Evolutionary conservation across 2,329 filamentous ascomycete genomes (phyloP), one percentile per base, ranked within the genome.

Genomic region (Penicillium hesseltinei): DNA sequence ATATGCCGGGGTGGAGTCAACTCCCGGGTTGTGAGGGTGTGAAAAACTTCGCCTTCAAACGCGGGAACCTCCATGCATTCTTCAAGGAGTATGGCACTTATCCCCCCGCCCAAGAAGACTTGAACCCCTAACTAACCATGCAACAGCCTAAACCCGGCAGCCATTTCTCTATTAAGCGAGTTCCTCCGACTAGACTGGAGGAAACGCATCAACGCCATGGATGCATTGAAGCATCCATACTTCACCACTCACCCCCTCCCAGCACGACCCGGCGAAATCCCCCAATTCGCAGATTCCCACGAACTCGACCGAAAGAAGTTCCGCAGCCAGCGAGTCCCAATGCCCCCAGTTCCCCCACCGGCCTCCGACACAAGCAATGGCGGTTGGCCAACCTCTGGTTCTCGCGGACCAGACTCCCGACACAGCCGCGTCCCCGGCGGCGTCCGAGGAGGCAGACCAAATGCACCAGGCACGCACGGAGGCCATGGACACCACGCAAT

Each of bases 281-380:
- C 94, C 2, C 84, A 80, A 17, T 97, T 96, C 69, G 91, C 96
- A 71, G 93, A 97, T 68, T 96, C 92, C 44, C 94, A 99, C 75
- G 94, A 99, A 74, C 81, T 97, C n/a, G 94, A 99, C 72, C 85
- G 93, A 50, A 86, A 92, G 72, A 95, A 93, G 75, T 93, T 92
- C 66, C 88, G 95, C 64, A 89, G 92, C 57, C 88, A 94, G 68
- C 91, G 91, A 69, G 89, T 89, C 23, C 89, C 88, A 23, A 82
- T 93, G 11, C 93, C 93, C 4, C 93, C 94, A 13, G 94, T 93
- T 0, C 94, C 94, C 0, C 92, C 93, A 65, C 93, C 92, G 13
- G 93, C 91, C 4, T 92, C 91, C 3, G 93, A 93, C 15, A 86
- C 91, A 68, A 80, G 82, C 10, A 83, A 84, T 58, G 80, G 80